phyloP scores from a whole-genome alignment of 2,329 filamentous ascomycete genomes.

The Diaporthe velutina region DNA sequence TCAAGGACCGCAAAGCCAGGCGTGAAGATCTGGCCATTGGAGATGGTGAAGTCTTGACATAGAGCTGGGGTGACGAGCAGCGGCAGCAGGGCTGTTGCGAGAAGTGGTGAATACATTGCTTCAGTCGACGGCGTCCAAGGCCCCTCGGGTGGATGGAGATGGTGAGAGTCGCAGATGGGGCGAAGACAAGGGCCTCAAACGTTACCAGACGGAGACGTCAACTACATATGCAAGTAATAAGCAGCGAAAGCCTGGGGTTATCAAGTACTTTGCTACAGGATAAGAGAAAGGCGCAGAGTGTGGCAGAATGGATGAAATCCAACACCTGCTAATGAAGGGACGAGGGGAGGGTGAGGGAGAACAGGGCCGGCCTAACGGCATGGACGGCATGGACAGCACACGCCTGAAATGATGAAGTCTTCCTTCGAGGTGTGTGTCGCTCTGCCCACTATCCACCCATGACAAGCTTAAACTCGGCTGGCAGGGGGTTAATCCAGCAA shows the following conservation, averaged over 20 bases:
- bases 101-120: conserved; percentile 23
- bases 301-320: not conserved
- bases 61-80: conserved; percentile 46
- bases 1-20: conserved; percentile 77
- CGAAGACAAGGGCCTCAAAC: not conserved
- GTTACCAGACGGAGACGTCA: not conserved
- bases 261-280: not conserved
- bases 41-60: conserved; percentile 66
- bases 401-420: conserved; percentile 15
- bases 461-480: conserved; percentile 31
- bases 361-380: not conserved
- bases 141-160: conserved; percentile 6
- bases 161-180: not conserved
- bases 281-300: too few species aligned
- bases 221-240: conserved; percentile 5
- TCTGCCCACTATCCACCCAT: not conserved
- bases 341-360: not conserved
- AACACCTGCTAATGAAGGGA: not conserved
- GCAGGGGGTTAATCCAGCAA: conserved; percentile 32
- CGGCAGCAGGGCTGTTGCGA: conserved; percentile 41
- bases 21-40: conserved; percentile 77
- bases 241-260: not conserved
- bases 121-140: not conserved
- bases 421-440: not conserved
- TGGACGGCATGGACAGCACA: not conserved